These are phyloP conservation scores for Triticum timopheevii DNA, from an alignment of 176 grass and related monocot genomes.

Conservation along the genomic window DNA sequence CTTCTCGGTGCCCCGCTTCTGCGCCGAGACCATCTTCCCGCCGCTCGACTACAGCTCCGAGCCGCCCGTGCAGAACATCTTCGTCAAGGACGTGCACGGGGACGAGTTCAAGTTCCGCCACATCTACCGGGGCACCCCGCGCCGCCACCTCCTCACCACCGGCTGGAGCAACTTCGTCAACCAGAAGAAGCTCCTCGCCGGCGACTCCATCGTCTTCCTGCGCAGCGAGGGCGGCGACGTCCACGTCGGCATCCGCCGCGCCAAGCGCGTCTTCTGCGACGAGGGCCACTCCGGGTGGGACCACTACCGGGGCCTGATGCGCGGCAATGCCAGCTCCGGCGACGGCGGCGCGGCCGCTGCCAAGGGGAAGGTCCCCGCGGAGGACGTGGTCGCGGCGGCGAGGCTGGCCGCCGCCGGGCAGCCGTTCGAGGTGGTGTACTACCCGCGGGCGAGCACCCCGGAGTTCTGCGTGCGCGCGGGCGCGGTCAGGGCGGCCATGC, in stretches of 20 bases:
- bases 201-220: slow-evolving; percentile 89
- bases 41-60: slow-evolving; percentile 60
- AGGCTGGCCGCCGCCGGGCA: slow-evolving; percentile 55
- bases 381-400: slow-evolving; percentile 58
- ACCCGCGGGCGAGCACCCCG: slow-evolving; percentile 70
- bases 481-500: slow-evolving; percentile 52
- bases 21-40: slow-evolving; percentile 88
- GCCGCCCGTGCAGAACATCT: slow-evolving; percentile 68
- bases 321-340: slow-evolving; percentile 28
- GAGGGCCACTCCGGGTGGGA: slow-evolving; percentile 46
- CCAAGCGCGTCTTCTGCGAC: slow-evolving; percentile 42
- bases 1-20: slow-evolving; percentile 88
- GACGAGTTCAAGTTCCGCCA: slow-evolving; percentile 86
- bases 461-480: slow-evolving; percentile 64
- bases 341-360: background rate
- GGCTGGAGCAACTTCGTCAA: slow-evolving; percentile 91
- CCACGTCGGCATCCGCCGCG: slow-evolving; percentile 70
- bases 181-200: slow-evolving; percentile 73
- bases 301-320: slow-evolving; percentile 18
- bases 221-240: slow-evolving; percentile 60
- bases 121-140: slow-evolving; percentile 94
- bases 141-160: slow-evolving; percentile 83
- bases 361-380: slow-evolving; percentile 48
- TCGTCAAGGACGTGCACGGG: slow-evolving; percentile 74
- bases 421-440: slow-evolving; percentile 76